Conservation (phyloP, 1,284 basidiomycete genomes). For the Coniferiporia sulphurascens region DNA sequence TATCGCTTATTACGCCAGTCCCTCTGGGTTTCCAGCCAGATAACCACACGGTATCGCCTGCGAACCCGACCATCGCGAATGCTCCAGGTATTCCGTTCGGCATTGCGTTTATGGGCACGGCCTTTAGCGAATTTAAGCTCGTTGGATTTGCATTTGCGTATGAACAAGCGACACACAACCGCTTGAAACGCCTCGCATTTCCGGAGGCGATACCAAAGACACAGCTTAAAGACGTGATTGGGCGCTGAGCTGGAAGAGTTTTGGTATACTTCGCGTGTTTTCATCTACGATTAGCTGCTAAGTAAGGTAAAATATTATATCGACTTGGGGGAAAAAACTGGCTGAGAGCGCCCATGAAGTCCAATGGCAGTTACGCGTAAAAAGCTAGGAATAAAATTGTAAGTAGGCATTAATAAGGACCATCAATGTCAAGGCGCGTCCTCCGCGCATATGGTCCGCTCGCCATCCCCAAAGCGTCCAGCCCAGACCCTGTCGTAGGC, state of each 20-base stretch:
- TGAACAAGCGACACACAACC: slow-evolving; percentile 47
- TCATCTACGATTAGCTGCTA: no score
- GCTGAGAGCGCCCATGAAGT: no score
- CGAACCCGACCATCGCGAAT: slow-evolving; percentile 30
- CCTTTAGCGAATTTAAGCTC: slow-evolving; percentile 45
- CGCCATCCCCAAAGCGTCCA: slow-evolving; percentile 13
- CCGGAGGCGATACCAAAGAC: slow-evolving; percentile 43
- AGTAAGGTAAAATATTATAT: no score
- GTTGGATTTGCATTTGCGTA: slow-evolving; percentile 48
- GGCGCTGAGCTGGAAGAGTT: background rate
- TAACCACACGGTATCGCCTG: slow-evolving; percentile 27
- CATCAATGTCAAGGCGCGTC: no score
- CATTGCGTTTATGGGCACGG: slow-evolving; percentile 45
- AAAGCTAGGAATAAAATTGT: no score
- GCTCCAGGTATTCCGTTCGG: slow-evolving; percentile 46
- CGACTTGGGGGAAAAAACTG: no score
- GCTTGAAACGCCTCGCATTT: slow-evolving; percentile 39
- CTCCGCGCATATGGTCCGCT: background rate
- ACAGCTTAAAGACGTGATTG: slow-evolving; percentile 42
- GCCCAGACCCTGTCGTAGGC: slow-evolving; percentile 10
- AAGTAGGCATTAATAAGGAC: no score
- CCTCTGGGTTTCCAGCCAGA: slow-evolving; percentile 45
- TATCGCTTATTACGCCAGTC: slow-evolving; percentile 26
- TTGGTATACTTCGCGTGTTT: no score
- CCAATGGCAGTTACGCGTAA: no score